Base-by-base conservation (phyloP, 257 asterid genomes). In the Solanum chaucha region DNA sequence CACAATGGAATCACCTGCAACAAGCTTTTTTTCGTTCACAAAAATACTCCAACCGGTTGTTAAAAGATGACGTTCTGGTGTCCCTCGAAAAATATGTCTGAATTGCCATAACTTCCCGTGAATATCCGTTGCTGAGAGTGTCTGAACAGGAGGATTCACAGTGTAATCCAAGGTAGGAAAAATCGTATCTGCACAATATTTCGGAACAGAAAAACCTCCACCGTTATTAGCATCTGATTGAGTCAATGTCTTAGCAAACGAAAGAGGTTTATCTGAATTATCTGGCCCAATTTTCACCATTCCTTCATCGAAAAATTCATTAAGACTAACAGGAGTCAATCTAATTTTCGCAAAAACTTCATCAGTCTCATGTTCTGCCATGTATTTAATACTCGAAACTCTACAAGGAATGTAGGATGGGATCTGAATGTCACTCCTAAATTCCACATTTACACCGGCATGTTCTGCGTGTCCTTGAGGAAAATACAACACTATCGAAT, bases 381-480 rank as follows among this genome's bases (percentile, higher is more conserved):
- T 91, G 94, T 92, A 94, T 82, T 90, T 93, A 85, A 95, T 88
- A 0, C 82, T 91, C 9, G 94, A 85, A 0, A 95, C 96, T 73
- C 90, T 87, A 80, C 98, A 94, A 22, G 92, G 92, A 22, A 92
- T 83, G 87, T 86, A 94, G 3, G 98, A 87, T 0, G 98, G 97
- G 81, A 92, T 88, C 82, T 91, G 86, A 0, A 92, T 93, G 32
- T 83, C 91, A 48, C 40, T 91, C 36, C 92, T 61, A 64, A 94
- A 94, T 87, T 94, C 98, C 3, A 95, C 95, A 46, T 41, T 92
- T 3, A 87, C 93, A 7, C 90, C 88, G 8, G 94, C 93, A 59
- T 97, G 98, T 89, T 97, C 99, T 0, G 94, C 91, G 74, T 97
- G 99, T 3, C 99, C 99, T 67, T 95, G 99, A 20, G 99, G 98